Evolutionary conservation across 805 yeast genomes (phyloP).

Genomic region (Sungouiozyma ichnusensis): DNA sequence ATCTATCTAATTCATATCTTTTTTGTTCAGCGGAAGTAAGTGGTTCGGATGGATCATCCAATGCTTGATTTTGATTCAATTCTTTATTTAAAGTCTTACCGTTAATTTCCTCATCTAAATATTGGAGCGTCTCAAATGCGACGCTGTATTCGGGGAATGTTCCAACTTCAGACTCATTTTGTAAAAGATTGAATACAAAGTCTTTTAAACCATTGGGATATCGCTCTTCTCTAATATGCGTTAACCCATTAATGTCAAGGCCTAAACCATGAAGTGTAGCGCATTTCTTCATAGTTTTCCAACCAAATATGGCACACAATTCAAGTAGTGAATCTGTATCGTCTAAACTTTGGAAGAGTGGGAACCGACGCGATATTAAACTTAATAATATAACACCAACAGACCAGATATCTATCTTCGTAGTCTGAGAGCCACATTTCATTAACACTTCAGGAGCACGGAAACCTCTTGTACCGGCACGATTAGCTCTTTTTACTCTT

Average conservation of each 20-base stretch:
- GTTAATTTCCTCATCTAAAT: conserved; percentile 30
- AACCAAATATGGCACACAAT: conserved; percentile 71
- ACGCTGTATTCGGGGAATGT: conserved; percentile 64
- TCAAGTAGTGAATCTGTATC: conserved; percentile 89
- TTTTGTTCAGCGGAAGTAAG: too few relatives aligned
- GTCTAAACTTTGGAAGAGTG: conserved; percentile 88
- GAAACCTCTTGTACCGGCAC: conserved; percentile 95
- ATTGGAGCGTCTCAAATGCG: conserved; percentile 51
- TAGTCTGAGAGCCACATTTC: conserved; percentile 74
- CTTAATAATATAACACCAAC: conserved; percentile 83
- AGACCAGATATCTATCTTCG: conserved; percentile 84
- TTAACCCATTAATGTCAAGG: conserved; percentile 54
- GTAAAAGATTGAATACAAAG: conserved; percentile 20
- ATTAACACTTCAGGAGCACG: conserved; percentile 88
- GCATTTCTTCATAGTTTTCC: conserved; percentile 56
- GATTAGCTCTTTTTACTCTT: conserved; percentile 83
- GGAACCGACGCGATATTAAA: conserved; percentile 68
- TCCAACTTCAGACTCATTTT: conserved; percentile 35
- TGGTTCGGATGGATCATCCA: too few relatives aligned
- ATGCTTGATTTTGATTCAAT: too few relatives aligned
- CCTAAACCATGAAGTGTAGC: conserved; percentile 85
- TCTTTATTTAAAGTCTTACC: conserved; percentile 5
- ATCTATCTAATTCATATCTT: conserved; percentile 18
- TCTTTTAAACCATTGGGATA: conserved; percentile 27
- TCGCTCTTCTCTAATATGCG: conserved; percentile 32